Evolutionary conservation across 345 rosid species (phyloP).

Genomic region (Mangifera indica): DNA sequence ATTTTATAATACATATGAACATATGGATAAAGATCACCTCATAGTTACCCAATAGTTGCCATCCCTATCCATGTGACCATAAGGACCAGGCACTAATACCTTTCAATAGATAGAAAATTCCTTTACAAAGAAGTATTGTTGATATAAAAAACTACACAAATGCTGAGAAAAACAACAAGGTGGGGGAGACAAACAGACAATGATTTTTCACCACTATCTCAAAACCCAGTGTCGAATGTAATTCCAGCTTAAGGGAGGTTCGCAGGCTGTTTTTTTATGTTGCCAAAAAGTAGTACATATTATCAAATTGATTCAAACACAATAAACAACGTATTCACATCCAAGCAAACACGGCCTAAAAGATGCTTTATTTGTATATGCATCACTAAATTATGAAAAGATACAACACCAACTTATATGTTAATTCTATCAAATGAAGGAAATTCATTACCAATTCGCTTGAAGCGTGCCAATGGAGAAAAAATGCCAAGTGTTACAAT

Average conservation of each 20-base stretch:
- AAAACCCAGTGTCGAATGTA: neutral
- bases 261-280: neutral
- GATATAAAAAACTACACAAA: neutral
- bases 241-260: neutral
- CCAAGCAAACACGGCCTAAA: neutral
- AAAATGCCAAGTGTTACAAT: slow-evolving; percentile 60
- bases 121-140: neutral
- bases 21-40: neutral
- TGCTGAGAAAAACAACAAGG: neutral
- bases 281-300: neutral
- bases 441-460: slow-evolving; percentile 62
- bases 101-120: neutral
- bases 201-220: neutral
- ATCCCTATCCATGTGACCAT: neutral
- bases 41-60: neutral
- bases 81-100: neutral
- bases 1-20: neutral
- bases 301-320: neutral
- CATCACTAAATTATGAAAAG: neutral
- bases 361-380: neutral
- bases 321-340: neutral
- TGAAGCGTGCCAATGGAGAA: slow-evolving; percentile 78
- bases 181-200: neutral
- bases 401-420: neutral
- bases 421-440: slow-evolving; percentile 10